These are phyloP conservation scores for Wallacemonas sp. DNA, from an alignment of 208 protist species.

Conservation along the genomic window DNA sequence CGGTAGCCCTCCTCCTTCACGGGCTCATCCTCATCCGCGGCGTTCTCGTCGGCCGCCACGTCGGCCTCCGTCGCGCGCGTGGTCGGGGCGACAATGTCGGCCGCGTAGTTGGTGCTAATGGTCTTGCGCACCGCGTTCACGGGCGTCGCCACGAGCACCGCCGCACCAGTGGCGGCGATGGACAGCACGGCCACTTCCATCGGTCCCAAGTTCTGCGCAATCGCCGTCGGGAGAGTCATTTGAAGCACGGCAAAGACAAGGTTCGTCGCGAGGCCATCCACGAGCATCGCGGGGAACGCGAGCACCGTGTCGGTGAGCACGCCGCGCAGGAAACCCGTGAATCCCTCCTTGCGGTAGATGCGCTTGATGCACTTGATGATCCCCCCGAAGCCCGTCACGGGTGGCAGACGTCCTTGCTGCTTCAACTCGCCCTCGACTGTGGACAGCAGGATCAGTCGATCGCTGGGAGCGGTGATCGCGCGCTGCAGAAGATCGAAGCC, in stretches of 20 bases:
- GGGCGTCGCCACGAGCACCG: constrained; percentile 70
- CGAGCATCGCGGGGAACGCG: constrained; percentile 49
- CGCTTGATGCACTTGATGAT: constrained; percentile 44
- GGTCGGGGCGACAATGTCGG: constrained; percentile 63
- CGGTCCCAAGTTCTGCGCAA: constrained; percentile 43
- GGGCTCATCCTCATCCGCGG: constrained; percentile 11
- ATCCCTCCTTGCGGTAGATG: constrained; percentile 67
- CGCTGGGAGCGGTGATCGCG: constrained; percentile 51
- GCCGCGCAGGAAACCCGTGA: constrained; percentile 59
- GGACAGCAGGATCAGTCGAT: constrained; percentile 67
- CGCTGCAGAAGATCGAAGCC: constrained; percentile 63
- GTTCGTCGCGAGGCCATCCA: constrained; percentile 54
- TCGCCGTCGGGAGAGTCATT: constrained; percentile 37
- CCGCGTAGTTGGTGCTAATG: constrained; percentile 81
- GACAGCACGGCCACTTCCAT: constrained; percentile 49
- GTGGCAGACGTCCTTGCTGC: constrained; percentile 65
- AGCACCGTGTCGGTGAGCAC: constrained; percentile 64
- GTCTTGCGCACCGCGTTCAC: constrained; percentile 71
- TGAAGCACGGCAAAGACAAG: constrained; percentile 51
- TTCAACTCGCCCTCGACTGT: constrained; percentile 81
- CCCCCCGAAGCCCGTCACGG: constrained; percentile 56
- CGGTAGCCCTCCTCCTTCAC: constrained; percentile 51
- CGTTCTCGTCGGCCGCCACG: background rate
- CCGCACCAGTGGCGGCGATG: constrained; percentile 43
- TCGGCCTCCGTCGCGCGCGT: constrained; percentile 3